Base-by-base conservation (phyloP, 805 yeast genomes). In the Zygosaccharomyces gambellarensis region DNA sequence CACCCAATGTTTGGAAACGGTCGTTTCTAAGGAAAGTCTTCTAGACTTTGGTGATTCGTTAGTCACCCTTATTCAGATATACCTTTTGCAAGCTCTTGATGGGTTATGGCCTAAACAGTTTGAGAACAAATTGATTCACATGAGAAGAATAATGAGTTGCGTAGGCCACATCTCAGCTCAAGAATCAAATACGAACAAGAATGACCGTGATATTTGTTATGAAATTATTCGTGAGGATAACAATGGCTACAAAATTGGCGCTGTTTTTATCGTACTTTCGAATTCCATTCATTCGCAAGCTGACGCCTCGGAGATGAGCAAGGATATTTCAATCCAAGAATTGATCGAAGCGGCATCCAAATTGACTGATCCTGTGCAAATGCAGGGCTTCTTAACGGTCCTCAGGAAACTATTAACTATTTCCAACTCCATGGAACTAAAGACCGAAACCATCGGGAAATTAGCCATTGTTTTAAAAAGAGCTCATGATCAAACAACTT, bases 321-420 rank as follows among this genome's bases (percentile, higher is more conserved):
- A 56, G 4, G 14, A 43, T 5, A 34, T 64, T 10, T 22, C 56
- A 1, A 29, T 58, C 6, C 51, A 51, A 7, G 31, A 54, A 8
- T 14, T 67, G 2, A 53, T 63, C 3, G n/a, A 45, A 0, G 43
- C 43, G 5, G 48, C 55, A 4, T 29, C 40, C 5, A 44, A 36
- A 6, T 48, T 67, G 10, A 56, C 48, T 22, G 71, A 68, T 43
- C 70, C 70, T 4, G 50, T 65, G 49, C 64, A 64, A 45, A 63
- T 50, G 36, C 70, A 66, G 51, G 69, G 71, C 1, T 59, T 58
- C 34, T 44, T 68, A 6, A 67, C 63, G 48, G 46, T 65, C 12
- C 29, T 59, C 4, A 62, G 53, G 38, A 68, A 68, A 50, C 43
- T 61, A 11, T 14, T 68, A 9, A 63, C 57, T 34, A 34, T 62